Evolutionary conservation across 306 rosid genomes (phyloP).

Genomic region (Arachis stenosperma): DNA sequence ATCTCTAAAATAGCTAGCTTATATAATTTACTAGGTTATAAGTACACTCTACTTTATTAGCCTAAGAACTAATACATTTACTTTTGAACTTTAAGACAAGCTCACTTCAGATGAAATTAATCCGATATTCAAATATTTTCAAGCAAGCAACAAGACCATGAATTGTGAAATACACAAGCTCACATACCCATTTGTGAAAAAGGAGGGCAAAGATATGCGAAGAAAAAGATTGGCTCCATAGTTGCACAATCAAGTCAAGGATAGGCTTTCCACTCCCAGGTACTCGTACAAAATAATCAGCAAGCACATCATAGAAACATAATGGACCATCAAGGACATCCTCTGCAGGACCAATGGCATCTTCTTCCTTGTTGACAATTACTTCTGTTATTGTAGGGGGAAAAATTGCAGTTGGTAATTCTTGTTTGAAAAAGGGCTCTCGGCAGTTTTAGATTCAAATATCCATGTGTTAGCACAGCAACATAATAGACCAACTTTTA

Average conservation of each 20-base stretch:
- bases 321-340: conserved; percentile 52
- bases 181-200: conserved; percentile 96
- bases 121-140: not conserved
- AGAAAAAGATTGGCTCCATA: conserved; percentile 98
- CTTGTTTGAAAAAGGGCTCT: not conserved
- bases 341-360: conserved; percentile 62
- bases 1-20: not conserved
- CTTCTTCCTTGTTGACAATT: conserved; percentile 78
- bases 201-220: conserved; percentile 87
- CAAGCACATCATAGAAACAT: conserved; percentile 92
- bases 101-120: not conserved
- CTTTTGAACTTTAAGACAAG: not conserved
- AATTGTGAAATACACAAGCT: conserved; percentile 8
- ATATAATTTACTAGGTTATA: not conserved
- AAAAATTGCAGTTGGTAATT: conserved; percentile 32
- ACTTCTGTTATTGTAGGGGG: conserved; percentile 53
- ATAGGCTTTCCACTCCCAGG: conserved; percentile 82
- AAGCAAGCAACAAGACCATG: conserved; percentile 4
- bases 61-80: not conserved
- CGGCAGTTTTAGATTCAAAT: conserved; percentile 9
- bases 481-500: conserved; percentile 15
- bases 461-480: conserved; percentile 7
- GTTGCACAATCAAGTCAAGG: conserved; percentile 88
- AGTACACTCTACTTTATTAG: not conserved
- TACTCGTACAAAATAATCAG: conserved; percentile 76